A percentile compares a stretch with the other conserved stretches of the same genome.
Evolutionary conservation across 192 early-diverging fungal species (phyloP).

Genomic region (Coemansia biformis): DNA sequence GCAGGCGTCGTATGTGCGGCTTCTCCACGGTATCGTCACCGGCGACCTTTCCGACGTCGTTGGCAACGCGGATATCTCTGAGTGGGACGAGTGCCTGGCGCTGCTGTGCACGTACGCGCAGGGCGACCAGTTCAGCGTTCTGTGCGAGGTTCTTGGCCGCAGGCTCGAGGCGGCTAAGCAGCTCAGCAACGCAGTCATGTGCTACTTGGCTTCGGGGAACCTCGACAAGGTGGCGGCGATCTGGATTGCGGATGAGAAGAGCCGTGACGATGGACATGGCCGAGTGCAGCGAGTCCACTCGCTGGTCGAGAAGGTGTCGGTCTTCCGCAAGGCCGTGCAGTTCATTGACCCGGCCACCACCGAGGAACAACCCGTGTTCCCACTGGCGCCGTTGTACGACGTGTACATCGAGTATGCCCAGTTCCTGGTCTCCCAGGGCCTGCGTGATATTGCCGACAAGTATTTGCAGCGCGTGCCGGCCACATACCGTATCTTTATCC

Average conservation of each 20-base stretch:
- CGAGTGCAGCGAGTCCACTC: constrained; percentile 60
- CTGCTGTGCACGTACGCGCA: constrained; percentile 90
- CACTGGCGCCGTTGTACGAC: constrained; percentile 70
- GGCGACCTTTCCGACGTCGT: constrained; percentile 81
- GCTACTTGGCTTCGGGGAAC: constrained; percentile 55
- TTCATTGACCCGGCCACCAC: constrained; percentile 70
- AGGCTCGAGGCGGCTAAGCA: constrained; percentile 48
- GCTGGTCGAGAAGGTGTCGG: constrained; percentile 85
- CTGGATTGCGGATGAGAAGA: constrained; percentile 59
- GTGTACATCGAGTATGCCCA: constrained; percentile 85
- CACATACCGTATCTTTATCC: constrained; percentile 45
- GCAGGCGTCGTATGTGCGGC: constrained; percentile 71
- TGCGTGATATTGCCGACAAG: constrained; percentile 65
- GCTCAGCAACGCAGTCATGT: constrained; percentile 36
- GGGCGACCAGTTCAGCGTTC: constrained; percentile 71
- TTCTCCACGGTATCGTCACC: constrained; percentile 76
- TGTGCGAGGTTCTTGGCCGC: constrained; percentile 64
- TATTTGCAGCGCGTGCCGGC: constrained; percentile 75
- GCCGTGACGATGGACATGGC: constrained; percentile 45
- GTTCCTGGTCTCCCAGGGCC: constrained; percentile 69
- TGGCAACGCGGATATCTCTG: constrained; percentile 63
- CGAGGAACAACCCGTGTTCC: constrained; percentile 32
- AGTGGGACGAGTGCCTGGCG: constrained; percentile 91
- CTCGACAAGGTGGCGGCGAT: constrained; percentile 71
- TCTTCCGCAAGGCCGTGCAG: constrained; percentile 88